Evolutionary conservation across 192 early-diverging fungal genomes (phyloP).

Genomic region (Endogone sp.): DNA sequence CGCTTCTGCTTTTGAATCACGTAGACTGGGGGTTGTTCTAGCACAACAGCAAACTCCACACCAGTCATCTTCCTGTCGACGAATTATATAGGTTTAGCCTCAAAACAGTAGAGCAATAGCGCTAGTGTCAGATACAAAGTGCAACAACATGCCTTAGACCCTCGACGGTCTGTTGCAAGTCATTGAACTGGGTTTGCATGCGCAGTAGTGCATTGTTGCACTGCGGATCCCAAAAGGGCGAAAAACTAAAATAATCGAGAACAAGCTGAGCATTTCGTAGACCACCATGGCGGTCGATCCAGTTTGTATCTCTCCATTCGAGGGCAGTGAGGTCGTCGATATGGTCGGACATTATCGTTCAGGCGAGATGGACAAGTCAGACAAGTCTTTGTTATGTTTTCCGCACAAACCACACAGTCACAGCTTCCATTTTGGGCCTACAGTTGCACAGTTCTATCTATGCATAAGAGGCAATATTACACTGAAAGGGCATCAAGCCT

Average conservation of each 20-base stretch:
- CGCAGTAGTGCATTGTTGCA: constrained; percentile 74
- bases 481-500: too few relatives aligned
- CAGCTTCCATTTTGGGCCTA: too few relatives aligned
- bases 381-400: too few relatives aligned
- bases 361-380: too few relatives aligned
- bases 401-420: too few relatives aligned
- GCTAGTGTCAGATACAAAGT: neutral
- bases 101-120: neutral
- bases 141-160: constrained; percentile 13
- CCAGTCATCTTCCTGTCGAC: constrained; percentile 70
- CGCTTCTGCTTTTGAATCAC: constrained; percentile 70
- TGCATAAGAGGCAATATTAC: too few relatives aligned
- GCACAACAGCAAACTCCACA: constrained; percentile 69
- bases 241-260: constrained; percentile 75
- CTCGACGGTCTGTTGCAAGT: constrained; percentile 48
- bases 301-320: constrained; percentile 62
- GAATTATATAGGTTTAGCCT: too few relatives aligned
- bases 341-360: constrained; percentile 16
- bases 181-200: constrained; percentile 84
- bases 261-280: constrained; percentile 69
- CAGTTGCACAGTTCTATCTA: too few relatives aligned
- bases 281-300: constrained; percentile 60
- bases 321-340: constrained; percentile 51
- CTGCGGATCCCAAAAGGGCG: constrained; percentile 78
- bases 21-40: constrained; percentile 64